Base-by-base conservation (phyloP, 179 eudicot species). In the Nepenthes alata region DNA sequence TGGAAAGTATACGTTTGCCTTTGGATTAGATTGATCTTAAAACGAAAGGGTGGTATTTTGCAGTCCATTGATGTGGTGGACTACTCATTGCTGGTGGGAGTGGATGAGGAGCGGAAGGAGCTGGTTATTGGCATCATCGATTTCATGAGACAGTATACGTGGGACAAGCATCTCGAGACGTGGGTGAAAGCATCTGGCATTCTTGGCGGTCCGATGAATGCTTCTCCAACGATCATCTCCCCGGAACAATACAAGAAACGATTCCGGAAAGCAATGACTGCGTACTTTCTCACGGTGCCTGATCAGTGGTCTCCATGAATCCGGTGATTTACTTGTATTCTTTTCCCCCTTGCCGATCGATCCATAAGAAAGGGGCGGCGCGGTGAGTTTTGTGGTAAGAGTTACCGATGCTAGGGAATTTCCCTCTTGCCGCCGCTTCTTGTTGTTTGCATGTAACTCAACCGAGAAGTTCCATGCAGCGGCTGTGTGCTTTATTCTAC, bases 21-120 rank as follows among this genome's bases (percentile, higher is more conserved):
- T 25, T 25, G 25, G 25, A 25, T 25, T 25, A 25, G 25, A 25
- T 25, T 25, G 25, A 25, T 25, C 25, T 25, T 25, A 25, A 25
- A 25, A 25, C 25, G 25, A 25, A 25, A 25, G 25, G 0, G 25
- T 25, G 25, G 25, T 25, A 25, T n/a, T 60, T 39, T 25, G 13
- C 84, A 93, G 99, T 90, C 97, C 10, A 76, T 85, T 12, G 91
- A 87, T 56, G 99, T 94, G 9, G 87, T 94, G 95, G 99, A 94
- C 74, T 94, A 94, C 71, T 94, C 99, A 1, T 70, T 94, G 78
- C 72, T 94, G 60, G 99, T 94, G 41, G 99, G 99, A 36, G 91
- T 94, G 67, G 99, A 94, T 16, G 91, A 90, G 59, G 95, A 87
- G 72, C 67, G 79, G 50, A 79, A 84, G 59, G 99, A 90, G 80